These are phyloP conservation scores for Penicillium maclennaniae DNA, from an alignment of 495 filamentous ascomycete species.

Conservation along the genomic window DNA sequence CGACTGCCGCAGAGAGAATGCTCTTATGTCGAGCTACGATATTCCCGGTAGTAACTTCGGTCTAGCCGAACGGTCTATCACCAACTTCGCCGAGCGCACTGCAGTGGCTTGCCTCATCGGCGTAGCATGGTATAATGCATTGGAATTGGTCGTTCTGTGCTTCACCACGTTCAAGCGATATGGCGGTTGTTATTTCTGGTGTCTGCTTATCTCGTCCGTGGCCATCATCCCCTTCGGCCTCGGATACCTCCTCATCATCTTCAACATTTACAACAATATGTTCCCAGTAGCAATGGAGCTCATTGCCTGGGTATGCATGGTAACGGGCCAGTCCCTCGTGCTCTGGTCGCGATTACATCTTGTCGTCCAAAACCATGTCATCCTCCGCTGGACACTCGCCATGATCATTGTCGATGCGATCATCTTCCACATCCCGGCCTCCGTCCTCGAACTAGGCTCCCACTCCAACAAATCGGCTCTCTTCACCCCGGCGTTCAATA, in stretches of 20 bases:
- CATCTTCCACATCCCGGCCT: conserved; percentile 47
- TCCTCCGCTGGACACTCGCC: conserved; percentile 45
- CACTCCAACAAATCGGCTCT: conserved; percentile 30
- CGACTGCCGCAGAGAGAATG: conserved; percentile 15
- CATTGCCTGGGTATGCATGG: conserved; percentile 56
- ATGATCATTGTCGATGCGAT: conserved; percentile 55
- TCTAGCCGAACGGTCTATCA: conserved; percentile 24
- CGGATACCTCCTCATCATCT: conserved; percentile 53
- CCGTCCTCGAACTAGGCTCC: conserved; percentile 46
- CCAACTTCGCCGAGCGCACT: conserved; percentile 14
- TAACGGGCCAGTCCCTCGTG: conserved; percentile 60
- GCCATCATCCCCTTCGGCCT: conserved; percentile 51
- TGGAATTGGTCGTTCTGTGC: conserved; percentile 47
- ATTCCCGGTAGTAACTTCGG: conserved; percentile 10
- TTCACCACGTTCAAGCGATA: conserved; percentile 49
- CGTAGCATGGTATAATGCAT: conserved; percentile 46
- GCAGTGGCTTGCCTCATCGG: conserved; percentile 35
- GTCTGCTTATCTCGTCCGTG: conserved; percentile 44
- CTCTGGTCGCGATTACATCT: conserved; percentile 62
- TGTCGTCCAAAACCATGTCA: conserved; percentile 32
- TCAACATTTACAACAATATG: conserved; percentile 27
- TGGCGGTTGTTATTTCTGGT: conserved; percentile 52
- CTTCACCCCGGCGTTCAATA: conserved; percentile 29
- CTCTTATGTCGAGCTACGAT: conserved; percentile 21
- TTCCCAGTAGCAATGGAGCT: conserved; percentile 37